A percentile compares a stretch with the other conserved stretches of the same genome.
These are phyloP conservation scores for Vaccinium macrocarpon DNA, from an alignment of 148 eudicot species.

Conservation along the genomic window DNA sequence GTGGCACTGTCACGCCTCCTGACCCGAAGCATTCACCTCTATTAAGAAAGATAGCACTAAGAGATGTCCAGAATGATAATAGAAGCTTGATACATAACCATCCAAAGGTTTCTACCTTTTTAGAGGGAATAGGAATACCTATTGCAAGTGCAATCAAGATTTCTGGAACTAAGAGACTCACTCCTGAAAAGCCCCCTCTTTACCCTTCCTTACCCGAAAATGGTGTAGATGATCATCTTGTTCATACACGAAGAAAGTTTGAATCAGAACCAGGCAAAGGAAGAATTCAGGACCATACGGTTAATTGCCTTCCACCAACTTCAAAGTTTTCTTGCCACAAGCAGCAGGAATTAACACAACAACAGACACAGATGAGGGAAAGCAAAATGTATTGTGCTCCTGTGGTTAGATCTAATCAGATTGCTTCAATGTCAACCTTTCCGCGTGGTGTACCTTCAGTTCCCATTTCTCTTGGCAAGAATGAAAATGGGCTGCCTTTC, in stretches of 20 bases:
- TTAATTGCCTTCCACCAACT: conserved; percentile 13
- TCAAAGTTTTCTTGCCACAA: conserved; percentile 11
- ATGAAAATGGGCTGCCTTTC: conserved; percentile 20
- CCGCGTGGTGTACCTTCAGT: conserved; percentile 23
- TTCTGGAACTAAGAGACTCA: conserved; percentile 38
- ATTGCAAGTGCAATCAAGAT: conserved; percentile 29
- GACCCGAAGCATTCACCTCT: conserved; percentile 28
- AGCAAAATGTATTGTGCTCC: conserved; percentile 15
- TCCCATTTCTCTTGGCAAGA: conserved; percentile 27
- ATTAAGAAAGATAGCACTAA: conserved; percentile 36
- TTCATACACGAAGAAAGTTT: conserved; percentile 30
- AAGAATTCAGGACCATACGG: conserved; percentile 17
- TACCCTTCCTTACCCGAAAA: conserved; percentile 15
- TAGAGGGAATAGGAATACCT: conserved; percentile 32
- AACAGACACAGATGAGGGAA: conserved; percentile 21
- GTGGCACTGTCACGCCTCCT: conserved; percentile 16
- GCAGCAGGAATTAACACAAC: conserved; percentile 21
- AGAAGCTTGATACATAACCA: conserved; percentile 21
- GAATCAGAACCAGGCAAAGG: conserved; percentile 34
- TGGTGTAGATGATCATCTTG: conserved; percentile 31
- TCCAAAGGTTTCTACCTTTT: conserved; percentile 21
- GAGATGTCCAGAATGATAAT: conserved; percentile 51
- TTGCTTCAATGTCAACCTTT: conserved; percentile 14
- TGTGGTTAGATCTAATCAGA: conserved; percentile 21
- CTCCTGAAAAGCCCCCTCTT: conserved; percentile 30